Evolutionary conservation across 2,329 filamentous ascomycete genomes (phyloP), one percentile per base, ranked within the genome.

Genomic region (Colletotrichum brevisporum): DNA sequence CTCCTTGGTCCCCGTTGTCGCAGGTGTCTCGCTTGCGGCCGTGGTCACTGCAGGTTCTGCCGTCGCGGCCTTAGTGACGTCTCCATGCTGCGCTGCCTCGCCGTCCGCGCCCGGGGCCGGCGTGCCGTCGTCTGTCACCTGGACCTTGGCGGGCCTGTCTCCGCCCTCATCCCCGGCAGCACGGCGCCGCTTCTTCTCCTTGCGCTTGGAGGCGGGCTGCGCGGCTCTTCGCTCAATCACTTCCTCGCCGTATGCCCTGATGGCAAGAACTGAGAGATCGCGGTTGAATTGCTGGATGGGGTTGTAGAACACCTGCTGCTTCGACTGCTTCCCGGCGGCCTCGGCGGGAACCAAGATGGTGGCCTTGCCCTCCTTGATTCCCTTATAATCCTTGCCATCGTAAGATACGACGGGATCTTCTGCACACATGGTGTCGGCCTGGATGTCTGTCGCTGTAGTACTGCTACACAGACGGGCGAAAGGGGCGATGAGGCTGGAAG

Each of bases 241-340:
- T 39, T 94, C 90, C 73, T 96, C 90, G 1, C 93, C 94, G 78
- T 95, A 97, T 0, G 93, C 92, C 76, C 93, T 94, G 79, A 99
- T 97, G 1, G 94, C 94, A 15, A 99, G 87, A 27, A 98, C 94
- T 70, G 94, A 98, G 73, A 99, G 82, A 78, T 99, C 96, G 54
- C 97, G 92, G 81, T 99, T 99, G 85, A 98, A 99, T 78, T 99
- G 96, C 78, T 99, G 96, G 63, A 99, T 98, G 0, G 96, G 95
- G 75, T 99, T 99, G 86, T 99, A 99, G 78, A 99, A 99, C 64
- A 99, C 97, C 75, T 95, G 92, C 74, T 91, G 88, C 75, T 89
- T 87, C 65, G 84, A 80, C 6, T 78, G 78, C 74, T 79, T 83
- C 72, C 73, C 74, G 15, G 73, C 70, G 24, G 81, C 78, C 6